These are phyloP conservation scores for Annulohypoxylon nitens DNA, from an alignment of 495 filamentous ascomycete genomes.

Conservation along the genomic window DNA sequence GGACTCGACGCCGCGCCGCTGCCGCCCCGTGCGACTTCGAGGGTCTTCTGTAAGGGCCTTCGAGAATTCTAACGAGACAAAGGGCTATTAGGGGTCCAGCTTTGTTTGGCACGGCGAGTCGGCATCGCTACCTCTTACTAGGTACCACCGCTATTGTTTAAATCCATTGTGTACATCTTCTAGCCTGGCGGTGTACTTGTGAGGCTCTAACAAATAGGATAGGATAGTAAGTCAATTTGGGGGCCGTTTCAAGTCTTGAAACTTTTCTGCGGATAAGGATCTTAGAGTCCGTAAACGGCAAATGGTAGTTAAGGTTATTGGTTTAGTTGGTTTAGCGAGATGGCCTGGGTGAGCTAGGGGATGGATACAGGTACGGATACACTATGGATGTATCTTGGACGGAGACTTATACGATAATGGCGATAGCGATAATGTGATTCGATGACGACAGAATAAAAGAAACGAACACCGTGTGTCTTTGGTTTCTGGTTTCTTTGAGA, in stretches of 20 bases:
- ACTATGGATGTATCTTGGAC: neutral
- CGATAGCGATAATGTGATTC: neutral
- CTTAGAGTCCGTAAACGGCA: constrained; percentile 4
- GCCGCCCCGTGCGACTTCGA: constrained; percentile 21
- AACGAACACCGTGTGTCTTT: constrained; percentile 7
- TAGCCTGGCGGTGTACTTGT: constrained; percentile 1
- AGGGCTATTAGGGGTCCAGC: neutral
- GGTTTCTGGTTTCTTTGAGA: neutral
- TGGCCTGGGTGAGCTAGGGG: neutral
- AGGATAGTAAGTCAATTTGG: constrained; percentile 40
- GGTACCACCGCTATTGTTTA: neutral
- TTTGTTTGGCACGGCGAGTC: neutral
- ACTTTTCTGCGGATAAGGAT: constrained; percentile 27
- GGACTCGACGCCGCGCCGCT: constrained; percentile 21
- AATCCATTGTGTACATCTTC: constrained; percentile 9
- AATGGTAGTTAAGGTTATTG: constrained; percentile 4
- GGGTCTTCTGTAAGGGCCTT: constrained; percentile 26
- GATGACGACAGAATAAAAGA: constrained; percentile 16
- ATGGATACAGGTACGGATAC: too few species aligned
- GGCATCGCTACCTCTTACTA: neutral
- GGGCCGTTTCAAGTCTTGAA: constrained; percentile 43
- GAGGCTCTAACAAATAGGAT: constrained; percentile 21
- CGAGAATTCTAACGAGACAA: constrained; percentile 11
- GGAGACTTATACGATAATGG: neutral
- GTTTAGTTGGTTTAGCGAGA: constrained; percentile 6